Evolutionary conservation across 2,329 filamentous ascomycete species (phyloP), one percentile per base, ranked within the genome.

Genomic region (Hymenoscyphus albidus): DNA sequence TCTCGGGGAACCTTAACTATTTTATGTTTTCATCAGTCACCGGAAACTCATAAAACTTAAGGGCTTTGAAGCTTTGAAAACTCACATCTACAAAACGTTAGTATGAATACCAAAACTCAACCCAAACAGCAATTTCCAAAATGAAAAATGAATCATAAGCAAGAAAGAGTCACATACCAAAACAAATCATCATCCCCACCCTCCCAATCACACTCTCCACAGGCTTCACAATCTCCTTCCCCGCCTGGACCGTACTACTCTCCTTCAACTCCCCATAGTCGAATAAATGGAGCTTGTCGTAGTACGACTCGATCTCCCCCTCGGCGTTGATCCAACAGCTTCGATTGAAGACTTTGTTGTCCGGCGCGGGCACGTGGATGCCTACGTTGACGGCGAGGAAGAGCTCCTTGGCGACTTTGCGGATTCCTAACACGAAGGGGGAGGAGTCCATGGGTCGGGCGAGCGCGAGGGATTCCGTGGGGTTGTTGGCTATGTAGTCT

Each of bases 251-350:
- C 57, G 83, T 89, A 64, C 75, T 70, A 73, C 85, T 88, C 74
- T 91, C 88, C 69, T 82, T 85, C 68, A 90, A 64, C 87, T 83
- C 54, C 82, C 82, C 65, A 87, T 83, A 76, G 40, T 97, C 92
- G 77, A 98, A 97, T 14, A 97, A 83, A 76, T 97, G 93, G 39
- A 97, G 79, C 77, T 98, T 98, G 76, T 96, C 90, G 78, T 97
- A 97, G 42, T 67, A 70, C 2, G 88, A 81, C 1, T 78, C 77
- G 35, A 91, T 86, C 4, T 80, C 73, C 0, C 88, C 88, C 0
- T 79, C 71, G 54, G 83, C 81, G 70, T 87, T 78, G 68, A 91
- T 90, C 86, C 87, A 91, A 57, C 90, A 79, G 35, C 87, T 78
- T 0, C 84, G 86, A 72, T 91, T 91, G 66, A 83, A 84, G 48